Evolutionary conservation across 352 stramenopile genomes (phyloP).

Genomic region (Aphanomyces euteiches): DNA sequence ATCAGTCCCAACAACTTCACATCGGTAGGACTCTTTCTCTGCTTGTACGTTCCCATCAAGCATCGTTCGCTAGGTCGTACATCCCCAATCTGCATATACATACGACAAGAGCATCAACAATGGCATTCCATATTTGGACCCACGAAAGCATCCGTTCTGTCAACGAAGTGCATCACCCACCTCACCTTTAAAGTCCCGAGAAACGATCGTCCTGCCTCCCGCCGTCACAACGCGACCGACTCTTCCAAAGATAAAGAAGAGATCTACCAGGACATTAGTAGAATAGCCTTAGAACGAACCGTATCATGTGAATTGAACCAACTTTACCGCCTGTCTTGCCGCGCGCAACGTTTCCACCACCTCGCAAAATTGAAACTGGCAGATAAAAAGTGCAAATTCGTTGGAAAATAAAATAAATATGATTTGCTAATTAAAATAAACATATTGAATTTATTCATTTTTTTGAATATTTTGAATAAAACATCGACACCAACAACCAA

Average conservation of each 20-base stretch:
- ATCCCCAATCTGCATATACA: background rate
- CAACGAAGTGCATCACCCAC: slow-evolving; percentile 37
- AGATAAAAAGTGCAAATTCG: no score
- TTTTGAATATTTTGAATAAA: no score
- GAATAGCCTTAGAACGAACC: background rate
- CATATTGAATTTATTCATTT: no score
- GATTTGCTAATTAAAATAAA: no score
- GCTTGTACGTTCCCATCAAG: no score
- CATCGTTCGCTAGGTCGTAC: slow-evolving; percentile 7
- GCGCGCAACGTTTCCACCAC: no score
- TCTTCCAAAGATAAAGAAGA: slow-evolving; percentile 1
- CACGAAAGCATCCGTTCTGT: slow-evolving; percentile 66
- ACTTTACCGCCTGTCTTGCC: no score
- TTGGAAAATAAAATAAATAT: no score
- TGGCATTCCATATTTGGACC: slow-evolving; percentile 53
- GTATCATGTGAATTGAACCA: no score
- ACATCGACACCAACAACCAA: no score
- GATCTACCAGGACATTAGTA: slow-evolving; percentile 7
- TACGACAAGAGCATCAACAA: slow-evolving; percentile 45
- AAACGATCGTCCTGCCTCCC: slow-evolving; percentile 12
- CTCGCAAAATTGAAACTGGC: no score
- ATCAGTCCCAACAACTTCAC: slow-evolving; percentile 25
- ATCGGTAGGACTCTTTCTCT: slow-evolving; percentile 5
- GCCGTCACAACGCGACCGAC: background rate
- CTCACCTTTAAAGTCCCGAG: slow-evolving; percentile 18